Evolutionary conservation across 139 green algal species (phyloP).

Genomic region (Tetraselmis chui): DNA sequence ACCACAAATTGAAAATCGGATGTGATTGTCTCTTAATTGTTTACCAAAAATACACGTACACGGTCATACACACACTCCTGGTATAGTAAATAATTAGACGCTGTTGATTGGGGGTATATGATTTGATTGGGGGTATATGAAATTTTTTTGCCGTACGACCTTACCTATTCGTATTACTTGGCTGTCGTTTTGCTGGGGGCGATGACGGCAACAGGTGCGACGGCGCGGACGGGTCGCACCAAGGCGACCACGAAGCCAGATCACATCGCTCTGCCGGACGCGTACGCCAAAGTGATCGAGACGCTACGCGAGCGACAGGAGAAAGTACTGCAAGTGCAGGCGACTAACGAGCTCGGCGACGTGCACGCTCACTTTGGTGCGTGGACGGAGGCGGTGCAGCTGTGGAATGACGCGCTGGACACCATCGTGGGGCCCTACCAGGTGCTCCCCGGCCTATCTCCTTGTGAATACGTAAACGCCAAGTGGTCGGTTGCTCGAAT

Average conservation of each 20-base stretch:
- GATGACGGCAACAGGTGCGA: not conserved
- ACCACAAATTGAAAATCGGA: no score
- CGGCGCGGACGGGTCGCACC: constrained; percentile 6
- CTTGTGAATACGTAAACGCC: no score
- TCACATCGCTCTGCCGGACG: constrained; percentile 27
- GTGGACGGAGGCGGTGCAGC: constrained; percentile 26
- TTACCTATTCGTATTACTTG: no score
- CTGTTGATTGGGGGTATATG: no score
- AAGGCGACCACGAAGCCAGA: constrained; percentile 25
- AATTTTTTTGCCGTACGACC: no score
- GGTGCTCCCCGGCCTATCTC: constrained; percentile 19
- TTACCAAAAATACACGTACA: no score
- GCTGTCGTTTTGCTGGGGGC: no score
- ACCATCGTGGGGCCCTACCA: constrained; percentile 53
- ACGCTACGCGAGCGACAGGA: constrained; percentile 41
- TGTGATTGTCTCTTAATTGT: no score
- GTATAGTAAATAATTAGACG: no score
- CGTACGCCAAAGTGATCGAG: constrained; percentile 54
- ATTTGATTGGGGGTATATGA: no score
- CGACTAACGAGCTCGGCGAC: constrained; percentile 35
- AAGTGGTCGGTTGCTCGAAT: no score
- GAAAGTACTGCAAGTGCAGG: constrained; percentile 12
- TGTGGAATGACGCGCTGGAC: constrained; percentile 51
- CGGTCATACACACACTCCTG: no score
- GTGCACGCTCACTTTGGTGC: constrained; percentile 53